A percentile compares a stretch with the other conserved stretches of the same genome.
These are phyloP conservation scores for Fraxinus americana DNA, from an alignment of 257 asterid species.

Conservation along the genomic window DNA sequence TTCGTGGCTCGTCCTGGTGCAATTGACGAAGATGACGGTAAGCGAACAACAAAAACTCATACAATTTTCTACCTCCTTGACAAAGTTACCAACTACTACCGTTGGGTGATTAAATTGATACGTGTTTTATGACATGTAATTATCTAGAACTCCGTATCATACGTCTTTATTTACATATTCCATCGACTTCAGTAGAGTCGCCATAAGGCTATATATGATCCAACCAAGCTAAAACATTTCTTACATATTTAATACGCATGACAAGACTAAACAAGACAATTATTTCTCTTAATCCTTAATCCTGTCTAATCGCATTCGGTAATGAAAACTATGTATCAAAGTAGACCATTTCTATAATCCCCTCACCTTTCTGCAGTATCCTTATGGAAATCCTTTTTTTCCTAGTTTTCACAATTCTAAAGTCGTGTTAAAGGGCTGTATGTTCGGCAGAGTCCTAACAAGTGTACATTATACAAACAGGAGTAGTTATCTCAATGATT, in stretches of 20 bases:
- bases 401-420: neutral
- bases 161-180: no score
- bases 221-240: neutral
- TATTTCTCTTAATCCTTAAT: neutral
- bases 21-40: slow-evolving; percentile 91
- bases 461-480: slow-evolving; percentile 36
- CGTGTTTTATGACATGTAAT: no score
- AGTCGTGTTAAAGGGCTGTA: neutral
- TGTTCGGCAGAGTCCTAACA: neutral
- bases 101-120: no score
- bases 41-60: neutral
- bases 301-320: neutral
- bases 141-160: no score
- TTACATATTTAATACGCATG: neutral
- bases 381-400: neutral
- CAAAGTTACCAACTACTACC: neutral
- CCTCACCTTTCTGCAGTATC: neutral
- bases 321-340: no score
- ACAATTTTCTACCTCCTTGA: neutral
- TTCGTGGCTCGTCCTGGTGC: slow-evolving; percentile 91
- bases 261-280: neutral
- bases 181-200: no score
- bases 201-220: neutral
- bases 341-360: neutral
- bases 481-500: slow-evolving; percentile 80